Conservation (phyloP, 345 rosid genomes). For the Psidium friedrichsthalianum region DNA sequence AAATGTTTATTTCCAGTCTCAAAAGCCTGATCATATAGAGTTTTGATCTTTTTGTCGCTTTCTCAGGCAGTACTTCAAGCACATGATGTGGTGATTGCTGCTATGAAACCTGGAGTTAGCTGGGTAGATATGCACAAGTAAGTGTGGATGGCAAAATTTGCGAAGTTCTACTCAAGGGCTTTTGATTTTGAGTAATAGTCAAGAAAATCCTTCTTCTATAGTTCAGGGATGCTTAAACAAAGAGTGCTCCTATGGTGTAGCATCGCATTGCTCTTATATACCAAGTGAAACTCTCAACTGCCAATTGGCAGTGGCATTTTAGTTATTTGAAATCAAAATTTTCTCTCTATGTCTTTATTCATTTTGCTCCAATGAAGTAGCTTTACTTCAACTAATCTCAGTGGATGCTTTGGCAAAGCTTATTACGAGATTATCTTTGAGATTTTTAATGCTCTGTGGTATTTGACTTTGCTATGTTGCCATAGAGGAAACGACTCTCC, state of each 20-base stretch:
- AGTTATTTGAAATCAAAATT: neutral
- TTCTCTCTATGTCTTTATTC: neutral
- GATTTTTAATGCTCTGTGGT: neutral
- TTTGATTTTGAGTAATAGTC: neutral
- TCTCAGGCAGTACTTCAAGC: slow-evolving; percentile 77
- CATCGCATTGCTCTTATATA: neutral
- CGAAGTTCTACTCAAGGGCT: neutral
- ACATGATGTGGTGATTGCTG: slow-evolving; percentile 70
- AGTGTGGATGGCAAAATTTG: slow-evolving; percentile 10
- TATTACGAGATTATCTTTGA: neutral
- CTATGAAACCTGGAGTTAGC: slow-evolving; percentile 79
- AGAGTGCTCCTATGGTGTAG: neutral
- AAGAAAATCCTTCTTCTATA: neutral
- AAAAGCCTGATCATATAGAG: neutral
- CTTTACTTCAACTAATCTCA: neutral
- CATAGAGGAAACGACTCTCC: neutral
- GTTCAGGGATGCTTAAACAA: neutral
- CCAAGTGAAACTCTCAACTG: neutral
- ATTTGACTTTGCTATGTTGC: neutral
- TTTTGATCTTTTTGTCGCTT: neutral
- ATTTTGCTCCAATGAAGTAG: neutral
- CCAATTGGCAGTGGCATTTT: neutral
- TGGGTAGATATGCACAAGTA: slow-evolving; percentile 97
- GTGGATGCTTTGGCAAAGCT: neutral
- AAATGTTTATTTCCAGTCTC: neutral